Conservation (phyloP, 352 stramenopile species). For the Globisporangium apiculatum region DNA sequence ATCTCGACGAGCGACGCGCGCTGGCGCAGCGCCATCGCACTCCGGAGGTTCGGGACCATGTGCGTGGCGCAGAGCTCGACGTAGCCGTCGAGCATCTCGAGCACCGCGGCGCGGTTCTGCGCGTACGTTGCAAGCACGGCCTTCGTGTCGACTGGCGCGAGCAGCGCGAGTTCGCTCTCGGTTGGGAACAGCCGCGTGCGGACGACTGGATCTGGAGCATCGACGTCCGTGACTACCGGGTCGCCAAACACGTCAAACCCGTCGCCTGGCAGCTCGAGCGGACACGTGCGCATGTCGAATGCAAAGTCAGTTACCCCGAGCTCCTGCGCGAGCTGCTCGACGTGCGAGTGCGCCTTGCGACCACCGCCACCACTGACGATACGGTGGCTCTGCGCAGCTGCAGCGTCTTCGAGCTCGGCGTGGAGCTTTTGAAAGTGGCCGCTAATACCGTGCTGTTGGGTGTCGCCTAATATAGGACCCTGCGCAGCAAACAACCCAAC, state of each 20-base stretch:
- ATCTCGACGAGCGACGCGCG: constrained; percentile 49
- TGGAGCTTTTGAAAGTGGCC: constrained; percentile 61
- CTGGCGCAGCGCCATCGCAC: constrained; percentile 29
- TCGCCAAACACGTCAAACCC: constrained; percentile 30
- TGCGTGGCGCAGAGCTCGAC: constrained; percentile 44
- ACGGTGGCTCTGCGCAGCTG: background rate
- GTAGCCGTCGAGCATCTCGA: constrained; percentile 70
- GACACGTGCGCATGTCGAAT: constrained; percentile 15
- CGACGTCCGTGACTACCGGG: constrained; percentile 14
- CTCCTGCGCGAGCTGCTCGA: constrained; percentile 15
- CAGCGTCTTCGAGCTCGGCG: constrained; percentile 23
- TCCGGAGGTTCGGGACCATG: constrained; percentile 35
- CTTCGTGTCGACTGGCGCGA: constrained; percentile 58
- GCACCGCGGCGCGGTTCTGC: constrained; percentile 47
- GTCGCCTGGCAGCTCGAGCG: constrained; percentile 23
- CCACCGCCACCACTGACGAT: background rate
- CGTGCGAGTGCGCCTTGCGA: constrained; percentile 9
- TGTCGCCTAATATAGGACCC: constrained; percentile 18
- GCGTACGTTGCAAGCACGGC: constrained; percentile 42
- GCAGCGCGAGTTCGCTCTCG: constrained; percentile 36
- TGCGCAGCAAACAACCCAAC: constrained; percentile 33
- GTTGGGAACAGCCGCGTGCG: constrained; percentile 37
- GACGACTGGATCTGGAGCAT: constrained; percentile 1
- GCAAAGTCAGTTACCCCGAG: constrained; percentile 8
- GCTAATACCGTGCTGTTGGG: constrained; percentile 36